Conservation (phyloP, 345 rosid genomes). For the Gossypium mustelinum region DNA sequence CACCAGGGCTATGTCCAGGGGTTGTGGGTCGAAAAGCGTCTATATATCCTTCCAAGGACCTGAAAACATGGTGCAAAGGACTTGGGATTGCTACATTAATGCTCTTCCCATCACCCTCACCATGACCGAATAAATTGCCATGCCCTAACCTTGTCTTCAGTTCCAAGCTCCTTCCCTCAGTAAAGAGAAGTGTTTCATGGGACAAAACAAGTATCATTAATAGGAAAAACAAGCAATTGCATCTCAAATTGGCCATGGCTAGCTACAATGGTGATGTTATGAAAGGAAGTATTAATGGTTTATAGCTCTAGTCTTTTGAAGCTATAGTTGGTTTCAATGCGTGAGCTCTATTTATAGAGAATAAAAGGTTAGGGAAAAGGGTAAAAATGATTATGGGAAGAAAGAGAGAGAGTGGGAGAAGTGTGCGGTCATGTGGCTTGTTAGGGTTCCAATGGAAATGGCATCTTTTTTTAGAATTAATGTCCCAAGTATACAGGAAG, state of each 20-base stretch:
- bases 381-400: not conserved
- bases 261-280: not conserved
- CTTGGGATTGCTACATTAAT: not conserved
- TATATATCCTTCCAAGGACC: constrained; percentile 1
- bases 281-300: not conserved
- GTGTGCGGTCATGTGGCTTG: constrained; percentile 12
- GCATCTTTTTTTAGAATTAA: not conserved
- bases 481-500: constrained; percentile 34
- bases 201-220: constrained; percentile 31
- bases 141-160: constrained; percentile 11
- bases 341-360: not conserved
- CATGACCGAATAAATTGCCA: constrained; percentile 11
- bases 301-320: not conserved
- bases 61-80: not conserved
- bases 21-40: constrained; percentile 22
- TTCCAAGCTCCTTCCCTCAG: constrained; percentile 40
- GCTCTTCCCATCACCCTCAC: not conserved
- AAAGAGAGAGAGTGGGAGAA: constrained; percentile 15
- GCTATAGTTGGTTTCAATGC: not conserved
- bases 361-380: not conserved
- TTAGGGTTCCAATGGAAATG: not conserved
- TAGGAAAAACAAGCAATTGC: constrained; percentile 34
- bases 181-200: constrained; percentile 26
- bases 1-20: constrained; percentile 22
- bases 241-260: constrained; percentile 35